Percentiles rank a stretch among this genome's conserved stretches.
phyloP scores from a whole-genome alignment of 306 rosid species.

The Pachyrhizus erosus region DNA sequence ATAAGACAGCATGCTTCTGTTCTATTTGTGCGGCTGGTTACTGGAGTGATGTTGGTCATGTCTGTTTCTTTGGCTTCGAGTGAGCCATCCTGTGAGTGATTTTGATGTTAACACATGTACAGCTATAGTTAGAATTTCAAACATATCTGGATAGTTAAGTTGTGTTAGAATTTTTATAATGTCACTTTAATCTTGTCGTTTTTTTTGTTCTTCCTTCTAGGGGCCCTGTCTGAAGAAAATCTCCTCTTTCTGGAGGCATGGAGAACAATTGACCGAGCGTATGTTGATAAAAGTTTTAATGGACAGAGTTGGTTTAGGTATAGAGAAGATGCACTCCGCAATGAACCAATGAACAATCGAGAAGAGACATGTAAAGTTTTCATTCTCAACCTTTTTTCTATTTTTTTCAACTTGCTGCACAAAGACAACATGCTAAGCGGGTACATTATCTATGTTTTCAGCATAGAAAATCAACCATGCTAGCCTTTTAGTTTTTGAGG shows the following conservation, averaged over 20 bases:
- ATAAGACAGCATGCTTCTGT: constrained; percentile 51
- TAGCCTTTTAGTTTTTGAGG: background rate
- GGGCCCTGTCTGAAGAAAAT: constrained; percentile 87
- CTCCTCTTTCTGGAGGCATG: constrained; percentile 95
- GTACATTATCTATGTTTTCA: background rate
- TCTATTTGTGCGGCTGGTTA: constrained; percentile 55
- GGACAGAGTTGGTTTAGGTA: constrained; percentile 98
- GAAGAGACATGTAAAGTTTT: constrained; percentile 82
- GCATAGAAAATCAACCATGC: constrained; percentile 3
- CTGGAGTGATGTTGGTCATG: constrained; percentile 75
- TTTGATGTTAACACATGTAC: background rate
- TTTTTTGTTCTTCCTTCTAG: constrained; percentile 43
- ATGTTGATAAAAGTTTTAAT: constrained; percentile 86
- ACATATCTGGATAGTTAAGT: background rate
- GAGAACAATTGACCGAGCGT: constrained; percentile 94
- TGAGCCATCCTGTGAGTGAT: constrained; percentile 69
- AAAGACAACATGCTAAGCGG: constrained; percentile 20
- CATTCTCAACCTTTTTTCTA: constrained; percentile 12
- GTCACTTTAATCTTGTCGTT: background rate
- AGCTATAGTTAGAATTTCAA: background rate
- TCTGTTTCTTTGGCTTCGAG: constrained; percentile 69
- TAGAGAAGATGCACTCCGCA: constrained; percentile 88
- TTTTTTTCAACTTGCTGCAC: constrained; percentile 2
- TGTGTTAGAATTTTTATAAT: constrained; percentile 19
- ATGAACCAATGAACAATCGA: constrained; percentile 88